Evolutionary conservation across 176 grass and related monocot species (phyloP), one percentile per base, ranked within the genome.

Genomic region (Hyparrhenia diplandra): DNA sequence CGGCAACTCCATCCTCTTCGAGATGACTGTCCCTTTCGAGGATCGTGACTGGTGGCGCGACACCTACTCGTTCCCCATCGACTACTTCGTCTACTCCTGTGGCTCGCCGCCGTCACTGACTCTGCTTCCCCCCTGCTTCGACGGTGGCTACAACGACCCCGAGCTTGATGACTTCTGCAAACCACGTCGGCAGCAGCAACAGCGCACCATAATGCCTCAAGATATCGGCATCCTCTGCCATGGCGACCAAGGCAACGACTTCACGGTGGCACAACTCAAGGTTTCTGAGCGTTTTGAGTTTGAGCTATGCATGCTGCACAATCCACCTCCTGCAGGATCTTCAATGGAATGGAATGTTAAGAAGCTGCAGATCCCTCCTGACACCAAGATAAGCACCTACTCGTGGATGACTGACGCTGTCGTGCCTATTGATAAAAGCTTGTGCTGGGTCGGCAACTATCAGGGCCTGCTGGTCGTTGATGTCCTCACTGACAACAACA

Each of bases 211-310:
- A 17, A 20, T 52, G 17, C 1, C 1, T 0, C 0, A 1, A 8
- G 14, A 52, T 6, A 2, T 52, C 4, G 47, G 47, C 7, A 17
- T 52, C 47, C 47, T 52, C 0, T 52, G 47, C 47, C 47, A 52
- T 5, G 17, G 47, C 17, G 17, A 18, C 4, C n/a, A n/a, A n/a
- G 16, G 7, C 5, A 16, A 13, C 18, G 6, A 52, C 17, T 52
- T 52, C 47, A 52, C 47, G 17, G 47, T 52, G 47, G 47, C 16
- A 20, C 1, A 52, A 0, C 17, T 52, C 47, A 20, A 0, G 47
- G 5, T 18, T 8, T 5, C 4, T 0, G 0, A 5, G 4, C 16
- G 0, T 4, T 2, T 7, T 2, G 17, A 52, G 47, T 0, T 52
- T 5, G 14, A 52, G 17, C 47, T 52, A 5, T 52, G 47, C 47